A percentile compares a stretch with the other conserved stretches of the same genome.
These are phyloP conservation scores for Malassezia yamatoensis DNA, from an alignment of 1,284 basidiomycete species.

Conservation along the genomic window DNA sequence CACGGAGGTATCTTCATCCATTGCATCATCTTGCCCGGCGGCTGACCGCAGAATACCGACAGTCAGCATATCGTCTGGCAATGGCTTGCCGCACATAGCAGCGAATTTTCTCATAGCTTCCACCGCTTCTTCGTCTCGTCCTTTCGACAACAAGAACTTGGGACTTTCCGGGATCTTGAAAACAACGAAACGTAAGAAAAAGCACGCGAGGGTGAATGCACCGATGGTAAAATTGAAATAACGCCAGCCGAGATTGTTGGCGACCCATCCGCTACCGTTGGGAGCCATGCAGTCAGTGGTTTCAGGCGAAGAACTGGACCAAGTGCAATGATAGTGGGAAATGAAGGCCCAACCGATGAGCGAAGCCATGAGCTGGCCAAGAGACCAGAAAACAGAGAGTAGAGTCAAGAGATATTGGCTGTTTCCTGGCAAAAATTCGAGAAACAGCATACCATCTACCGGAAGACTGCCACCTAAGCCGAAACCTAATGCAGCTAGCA, in stretches of 20 bases:
- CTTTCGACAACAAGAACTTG: conserved; percentile 44
- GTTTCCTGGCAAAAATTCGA: conserved; percentile 42
- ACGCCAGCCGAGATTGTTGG: conserved; percentile 41
- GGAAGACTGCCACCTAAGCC: conserved; percentile 45
- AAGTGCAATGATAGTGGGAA: conserved; percentile 37
- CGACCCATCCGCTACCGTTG: conserved; percentile 23
- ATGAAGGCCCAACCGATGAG: conserved; percentile 46
- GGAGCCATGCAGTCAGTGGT: neutral
- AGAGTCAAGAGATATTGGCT: conserved; percentile 41
- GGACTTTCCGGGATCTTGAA: conserved; percentile 46
- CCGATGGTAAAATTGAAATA: conserved; percentile 44
- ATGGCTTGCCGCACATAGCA: conserved; percentile 29
- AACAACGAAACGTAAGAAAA: conserved; percentile 38
- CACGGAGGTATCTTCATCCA: conserved; percentile 18
- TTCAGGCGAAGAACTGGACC: conserved; percentile 1
- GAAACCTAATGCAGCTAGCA: conserved; percentile 39
- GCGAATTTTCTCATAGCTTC: conserved; percentile 38
- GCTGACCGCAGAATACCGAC: conserved; percentile 41
- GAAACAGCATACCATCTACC: conserved; percentile 47
- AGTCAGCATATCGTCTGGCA: conserved; percentile 40
- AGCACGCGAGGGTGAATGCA: conserved; percentile 37
- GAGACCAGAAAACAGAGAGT: conserved; percentile 45
- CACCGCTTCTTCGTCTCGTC: conserved; percentile 45
- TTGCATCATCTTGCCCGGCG: conserved; percentile 37
- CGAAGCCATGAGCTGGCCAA: conserved; percentile 42